Conservation (phyloP, 352 stramenopile genomes). For the Phytopythium ostracodes region DNA sequence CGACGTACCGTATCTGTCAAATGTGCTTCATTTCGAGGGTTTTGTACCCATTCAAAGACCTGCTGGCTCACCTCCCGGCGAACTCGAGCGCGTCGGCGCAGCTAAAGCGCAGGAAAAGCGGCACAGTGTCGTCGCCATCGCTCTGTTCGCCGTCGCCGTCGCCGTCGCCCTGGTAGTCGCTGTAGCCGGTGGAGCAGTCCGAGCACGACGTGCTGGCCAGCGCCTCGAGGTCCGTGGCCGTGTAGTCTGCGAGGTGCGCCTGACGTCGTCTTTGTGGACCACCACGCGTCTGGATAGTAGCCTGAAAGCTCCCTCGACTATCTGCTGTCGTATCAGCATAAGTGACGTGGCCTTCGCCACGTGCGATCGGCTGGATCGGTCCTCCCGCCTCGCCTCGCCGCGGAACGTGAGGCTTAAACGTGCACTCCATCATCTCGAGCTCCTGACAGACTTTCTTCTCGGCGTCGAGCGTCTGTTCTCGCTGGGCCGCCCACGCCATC, state of each 20-base stretch:
- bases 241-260: slow-evolving; percentile 12
- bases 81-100: slow-evolving; percentile 22
- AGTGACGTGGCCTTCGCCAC: background rate
- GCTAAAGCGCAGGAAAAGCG: slow-evolving; percentile 14
- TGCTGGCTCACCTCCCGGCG: slow-evolving; percentile 10
- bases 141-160: background rate
- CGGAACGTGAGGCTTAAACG: slow-evolving; percentile 32
- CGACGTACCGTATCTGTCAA: background rate
- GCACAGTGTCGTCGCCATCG: slow-evolving; percentile 9
- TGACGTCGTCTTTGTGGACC: too few species aligned
- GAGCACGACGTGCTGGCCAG: slow-evolving; percentile 18
- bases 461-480: slow-evolving; percentile 26
- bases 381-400: background rate
- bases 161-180: background rate
- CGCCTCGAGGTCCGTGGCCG: slow-evolving; percentile 26
- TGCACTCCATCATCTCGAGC: slow-evolving; percentile 47
- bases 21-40: background rate
- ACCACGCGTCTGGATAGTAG: too few species aligned
- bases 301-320: background rate
- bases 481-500: slow-evolving; percentile 35
- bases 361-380: background rate
- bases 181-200: slow-evolving; percentile 1
- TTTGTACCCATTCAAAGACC: background rate
- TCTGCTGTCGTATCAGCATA: background rate
- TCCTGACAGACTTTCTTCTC: slow-evolving; percentile 35